A percentile compares a stretch with the other conserved stretches of the same genome.
Conservation (phyloP, 1,284 basidiomycete genomes). For the Cryptococcus floricola region DNA sequence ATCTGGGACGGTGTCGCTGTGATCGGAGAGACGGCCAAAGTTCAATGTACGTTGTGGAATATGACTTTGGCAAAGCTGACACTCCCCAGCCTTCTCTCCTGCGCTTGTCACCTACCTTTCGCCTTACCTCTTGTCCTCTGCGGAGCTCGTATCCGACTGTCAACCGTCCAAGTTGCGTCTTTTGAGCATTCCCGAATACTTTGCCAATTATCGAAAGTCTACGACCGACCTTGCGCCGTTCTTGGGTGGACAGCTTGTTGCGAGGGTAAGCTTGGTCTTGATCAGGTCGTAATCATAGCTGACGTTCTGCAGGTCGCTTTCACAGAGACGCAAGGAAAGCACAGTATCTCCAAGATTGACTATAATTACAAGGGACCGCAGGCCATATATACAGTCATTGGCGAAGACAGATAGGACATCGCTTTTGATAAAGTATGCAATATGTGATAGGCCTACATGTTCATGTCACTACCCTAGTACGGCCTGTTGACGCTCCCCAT, state of each 20-base stretch:
- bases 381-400: slow-evolving; percentile 36
- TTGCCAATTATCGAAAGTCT: slow-evolving; percentile 81
- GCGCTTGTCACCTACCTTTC: slow-evolving; percentile 72
- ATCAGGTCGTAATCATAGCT: not conserved
- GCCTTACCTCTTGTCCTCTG: slow-evolving; percentile 62
- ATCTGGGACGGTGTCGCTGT: slow-evolving; percentile 79
- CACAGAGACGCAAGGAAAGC: slow-evolving; percentile 38
- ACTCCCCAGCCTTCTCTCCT: slow-evolving; percentile 46
- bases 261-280: slow-evolving; percentile 59
- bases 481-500: slow-evolving; percentile 5
- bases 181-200: slow-evolving; percentile 82
- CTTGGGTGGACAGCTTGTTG: slow-evolving; percentile 78
- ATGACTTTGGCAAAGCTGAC: not conserved
- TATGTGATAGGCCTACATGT: not conserved
- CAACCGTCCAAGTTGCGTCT: slow-evolving; percentile 66
- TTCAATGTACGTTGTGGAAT: slow-evolving; percentile 62
- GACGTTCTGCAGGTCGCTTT: slow-evolving; percentile 29
- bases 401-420: slow-evolving; percentile 16
- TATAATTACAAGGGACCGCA: slow-evolving; percentile 48
- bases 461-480: no score
- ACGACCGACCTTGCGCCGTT: slow-evolving; percentile 79
- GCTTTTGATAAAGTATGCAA: not conserved
- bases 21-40: slow-evolving; percentile 71
- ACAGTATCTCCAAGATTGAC: slow-evolving; percentile 46
- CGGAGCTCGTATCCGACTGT: slow-evolving; percentile 52